Base-by-base conservation (phyloP, 768 basidiomycete species). In the Asterophora parasitica region DNA sequence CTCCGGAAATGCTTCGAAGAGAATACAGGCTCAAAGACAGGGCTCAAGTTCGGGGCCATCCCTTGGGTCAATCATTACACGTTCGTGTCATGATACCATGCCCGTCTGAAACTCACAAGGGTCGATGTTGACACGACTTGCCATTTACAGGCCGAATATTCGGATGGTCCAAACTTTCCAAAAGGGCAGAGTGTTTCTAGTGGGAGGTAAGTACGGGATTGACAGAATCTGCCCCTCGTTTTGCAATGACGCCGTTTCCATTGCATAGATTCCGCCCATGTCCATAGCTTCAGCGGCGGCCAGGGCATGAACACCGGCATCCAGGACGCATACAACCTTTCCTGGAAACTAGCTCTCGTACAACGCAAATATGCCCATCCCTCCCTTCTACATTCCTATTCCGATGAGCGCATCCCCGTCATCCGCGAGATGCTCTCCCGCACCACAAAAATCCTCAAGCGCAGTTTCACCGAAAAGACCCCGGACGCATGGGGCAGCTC, bases 191-290 rank as follows among this genome's bases (percentile, higher is more conserved):
- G 72, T 71, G 9, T 78, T 77, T 49, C 41, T 79, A 12, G 70
- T 61, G 20, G 78, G 78, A 55, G 79, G 78, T 74, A 40, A 2
- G 64, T 40, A 17, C 5, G n/a, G 34, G 11, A n/a, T 28, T 10
- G 32, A 43, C 4, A 16, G 9, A 10, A 32, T 6, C 4, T 8
- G 42, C 10, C 5, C n/a, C 12, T 5, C 11, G 13, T 27, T 15
- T 32, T 12, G 28, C 1, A 13, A 13, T 36, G 10, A 34, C 37
- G 42, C 8, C 10, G 4, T 17, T 5, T 32, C 17, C 41, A 2
- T 46, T 44, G n/a, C 30, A 12, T 45, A 79, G 78, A 80, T 53
- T 70, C 74, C 17, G 76, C 73, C 0, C 79, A 79, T 47, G 62
- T 69, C 17, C 74, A 76, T 47, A 67, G 67, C 26, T 72, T 72